These are phyloP conservation scores for Funneliformis caledonium DNA, from an alignment of 371 early-diverging fungal species.

Conservation along the genomic window DNA sequence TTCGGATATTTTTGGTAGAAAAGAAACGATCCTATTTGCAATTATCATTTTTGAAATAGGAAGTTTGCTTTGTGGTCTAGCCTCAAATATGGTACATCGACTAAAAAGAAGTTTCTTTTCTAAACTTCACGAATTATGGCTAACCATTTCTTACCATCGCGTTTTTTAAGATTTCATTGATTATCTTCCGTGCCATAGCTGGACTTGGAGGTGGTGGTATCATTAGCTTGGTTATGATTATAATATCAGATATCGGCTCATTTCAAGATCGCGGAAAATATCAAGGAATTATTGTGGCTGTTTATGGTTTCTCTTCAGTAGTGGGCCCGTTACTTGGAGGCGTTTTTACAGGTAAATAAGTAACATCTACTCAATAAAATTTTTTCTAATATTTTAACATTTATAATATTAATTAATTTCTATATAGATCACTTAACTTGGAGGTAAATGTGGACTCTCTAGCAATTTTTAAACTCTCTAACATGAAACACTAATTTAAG, in stretches of 20 bases:
- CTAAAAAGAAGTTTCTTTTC: not conserved
- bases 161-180: slow-evolving; percentile 48
- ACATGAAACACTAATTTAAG: not conserved
- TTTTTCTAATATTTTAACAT: not conserved
- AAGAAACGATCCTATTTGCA: slow-evolving; percentile 59
- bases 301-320: slow-evolving; percentile 67
- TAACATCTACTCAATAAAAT: not conserved
- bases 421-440: slow-evolving; percentile 52
- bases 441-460: slow-evolving; percentile 42
- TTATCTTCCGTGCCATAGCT: slow-evolving; percentile 24
- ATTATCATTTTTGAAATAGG: slow-evolving; percentile 61
- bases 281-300: slow-evolving; percentile 55
- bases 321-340: slow-evolving; percentile 80
- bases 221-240: not conserved
- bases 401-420: not conserved
- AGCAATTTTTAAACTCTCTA: not conserved
- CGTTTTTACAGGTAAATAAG: slow-evolving; percentile 54
- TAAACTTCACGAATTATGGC: not conserved
- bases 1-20: slow-evolving; percentile 76
- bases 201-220: slow-evolving; percentile 23
- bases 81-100: slow-evolving; percentile 49
- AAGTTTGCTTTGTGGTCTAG: slow-evolving; percentile 62
- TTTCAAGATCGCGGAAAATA: slow-evolving; percentile 31
- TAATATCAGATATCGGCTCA: slow-evolving; percentile 25
- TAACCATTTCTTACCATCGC: not conserved